Conservation (phyloP, 2,329 filamentous ascomycete species). For the Aspergillus spinulosporus region DNA sequence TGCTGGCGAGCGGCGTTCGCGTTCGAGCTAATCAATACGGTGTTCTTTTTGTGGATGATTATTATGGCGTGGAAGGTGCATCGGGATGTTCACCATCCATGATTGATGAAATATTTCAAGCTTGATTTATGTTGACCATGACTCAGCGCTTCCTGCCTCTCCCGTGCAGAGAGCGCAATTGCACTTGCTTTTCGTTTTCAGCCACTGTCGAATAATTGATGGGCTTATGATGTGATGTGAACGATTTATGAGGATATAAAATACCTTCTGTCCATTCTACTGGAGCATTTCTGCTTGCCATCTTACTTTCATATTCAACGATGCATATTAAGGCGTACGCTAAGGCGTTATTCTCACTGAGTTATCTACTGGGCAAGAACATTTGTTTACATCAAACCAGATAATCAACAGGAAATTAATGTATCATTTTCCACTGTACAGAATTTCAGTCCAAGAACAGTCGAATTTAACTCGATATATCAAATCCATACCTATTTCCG, state of each 20-base stretch:
- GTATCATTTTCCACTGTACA: background rate
- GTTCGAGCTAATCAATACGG: constrained; percentile 62
- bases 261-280: background rate
- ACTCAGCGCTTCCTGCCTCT: background rate
- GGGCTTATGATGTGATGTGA: background rate
- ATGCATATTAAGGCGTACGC: background rate
- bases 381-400: background rate
- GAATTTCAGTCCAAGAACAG: background rate
- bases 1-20: constrained; percentile 65
- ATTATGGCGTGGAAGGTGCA: constrained; percentile 60
- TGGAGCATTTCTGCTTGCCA: background rate
- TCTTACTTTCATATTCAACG: background rate
- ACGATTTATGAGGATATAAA: background rate
- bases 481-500: background rate
- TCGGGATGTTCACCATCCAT: constrained; percentile 31
- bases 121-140: background rate
- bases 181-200: background rate
- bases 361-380: background rate
- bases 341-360: background rate
- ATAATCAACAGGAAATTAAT: no score
- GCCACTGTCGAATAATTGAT: background rate
- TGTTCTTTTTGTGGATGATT: constrained; percentile 69
- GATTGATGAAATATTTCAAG: background rate
- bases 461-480: background rate
- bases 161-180: no score